Evolutionary conservation across 495 filamentous ascomycete species (phyloP).

Genomic region (Penicillium pulvis): DNA sequence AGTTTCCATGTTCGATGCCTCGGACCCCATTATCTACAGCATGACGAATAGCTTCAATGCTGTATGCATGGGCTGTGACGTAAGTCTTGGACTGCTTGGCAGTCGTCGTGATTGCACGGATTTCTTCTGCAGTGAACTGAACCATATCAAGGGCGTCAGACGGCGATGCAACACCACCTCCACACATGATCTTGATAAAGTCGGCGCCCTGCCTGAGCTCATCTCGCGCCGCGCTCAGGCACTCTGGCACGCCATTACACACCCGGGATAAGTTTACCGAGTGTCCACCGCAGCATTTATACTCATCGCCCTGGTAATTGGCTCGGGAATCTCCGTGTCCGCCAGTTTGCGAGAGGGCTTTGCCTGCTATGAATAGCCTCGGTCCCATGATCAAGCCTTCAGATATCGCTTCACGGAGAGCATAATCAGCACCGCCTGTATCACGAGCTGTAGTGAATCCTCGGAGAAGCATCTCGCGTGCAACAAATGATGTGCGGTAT

Average conservation of each 20-base stretch:
- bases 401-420: conserved; percentile 47
- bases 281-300: conserved; percentile 42
- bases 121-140: conserved; percentile 54
- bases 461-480: conserved; percentile 44
- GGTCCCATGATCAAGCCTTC: conserved; percentile 47
- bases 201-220: conserved; percentile 51
- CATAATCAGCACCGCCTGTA: conserved; percentile 47
- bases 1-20: conserved; percentile 57
- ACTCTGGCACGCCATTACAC: conserved; percentile 50
- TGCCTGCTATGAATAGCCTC: conserved; percentile 44
- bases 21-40: conserved; percentile 52
- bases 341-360: conserved; percentile 51
- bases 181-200: conserved; percentile 60
- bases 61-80: conserved; percentile 57
- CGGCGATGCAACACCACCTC: conserved; percentile 52
- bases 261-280: conserved; percentile 31
- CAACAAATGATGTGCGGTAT: conserved; percentile 17
- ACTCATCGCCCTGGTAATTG: conserved; percentile 28
- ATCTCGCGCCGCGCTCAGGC: conserved; percentile 46
- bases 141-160: conserved; percentile 47
- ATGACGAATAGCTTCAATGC: conserved; percentile 45
- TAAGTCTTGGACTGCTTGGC: conserved; percentile 46
- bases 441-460: conserved; percentile 55
- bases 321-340: conserved; percentile 50
- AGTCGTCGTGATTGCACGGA: conserved; percentile 45